These are phyloP conservation scores for Fusarium bactridioides DNA, from an alignment of 2,329 filamentous ascomycete species.

Conservation along the genomic window DNA sequence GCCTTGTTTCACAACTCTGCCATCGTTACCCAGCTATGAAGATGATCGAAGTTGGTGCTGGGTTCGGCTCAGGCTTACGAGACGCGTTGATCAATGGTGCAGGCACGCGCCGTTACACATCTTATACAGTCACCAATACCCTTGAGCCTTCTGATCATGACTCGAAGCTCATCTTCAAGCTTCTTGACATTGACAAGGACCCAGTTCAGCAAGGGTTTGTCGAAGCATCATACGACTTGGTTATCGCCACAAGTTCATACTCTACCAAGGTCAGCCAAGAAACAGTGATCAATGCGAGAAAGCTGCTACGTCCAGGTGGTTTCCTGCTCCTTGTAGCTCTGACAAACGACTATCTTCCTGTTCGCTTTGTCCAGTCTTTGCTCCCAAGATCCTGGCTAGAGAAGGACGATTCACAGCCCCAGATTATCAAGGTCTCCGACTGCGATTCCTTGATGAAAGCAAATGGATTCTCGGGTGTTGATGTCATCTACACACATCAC, in stretches of 20 bases:
- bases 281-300: not conserved
- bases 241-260: not conserved
- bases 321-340: not conserved
- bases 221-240: not conserved
- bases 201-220: not conserved
- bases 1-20: not conserved
- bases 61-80: not conserved
- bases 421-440: not conserved
- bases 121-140: not conserved
- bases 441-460: not conserved
- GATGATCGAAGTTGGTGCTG: not conserved
- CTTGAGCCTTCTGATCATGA: not conserved
- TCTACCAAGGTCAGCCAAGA: not conserved
- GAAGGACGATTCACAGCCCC: not conserved
- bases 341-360: not conserved
- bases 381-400: not conserved
- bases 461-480: not conserved
- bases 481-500: not conserved
- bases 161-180: not conserved
- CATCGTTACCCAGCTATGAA: not conserved
- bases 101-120: not conserved
- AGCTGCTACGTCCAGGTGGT: not conserved
- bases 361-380: not conserved
- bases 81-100: not conserved
- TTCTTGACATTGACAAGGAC: not conserved